Evolutionary conservation across 225 moss, liverwort and hornwort genomes (phyloP).

Genomic region (Marchantia polymorpha): DNA sequence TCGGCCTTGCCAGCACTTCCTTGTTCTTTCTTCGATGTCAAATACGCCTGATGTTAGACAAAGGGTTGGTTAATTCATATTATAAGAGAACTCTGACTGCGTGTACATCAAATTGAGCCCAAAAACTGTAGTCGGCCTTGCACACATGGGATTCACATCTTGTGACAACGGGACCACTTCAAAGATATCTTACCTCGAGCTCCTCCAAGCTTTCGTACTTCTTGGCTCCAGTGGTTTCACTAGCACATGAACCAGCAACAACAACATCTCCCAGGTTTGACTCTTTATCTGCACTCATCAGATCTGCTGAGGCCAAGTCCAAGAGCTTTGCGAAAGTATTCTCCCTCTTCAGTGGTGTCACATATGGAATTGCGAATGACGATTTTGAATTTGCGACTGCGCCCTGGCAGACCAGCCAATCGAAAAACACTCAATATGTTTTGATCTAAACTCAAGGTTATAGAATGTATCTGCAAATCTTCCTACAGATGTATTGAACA

Average conservation of each 20-base stretch:
- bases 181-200: slow-evolving; percentile 13
- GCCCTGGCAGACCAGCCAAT: neutral
- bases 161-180: neutral
- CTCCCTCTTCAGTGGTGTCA: slow-evolving; percentile 19
- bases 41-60: slow-evolving; percentile 17
- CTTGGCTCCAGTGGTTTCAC: neutral
- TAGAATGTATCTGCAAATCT: no score
- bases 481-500: no score
- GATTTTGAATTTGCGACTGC: slow-evolving; percentile 33
- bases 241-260: slow-evolving; percentile 25
- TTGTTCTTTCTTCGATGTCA: slow-evolving; percentile 26
- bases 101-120: no score
- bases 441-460: neutral
- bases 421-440: neutral
- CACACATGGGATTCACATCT: neutral
- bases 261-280: slow-evolving; percentile 29
- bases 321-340: slow-evolving; percentile 23
- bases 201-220: slow-evolving; percentile 17
- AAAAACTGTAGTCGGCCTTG: neutral
- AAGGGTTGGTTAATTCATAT: neutral
- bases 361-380: slow-evolving; percentile 41
- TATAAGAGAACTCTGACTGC: neutral
- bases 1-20: slow-evolving; percentile 25
- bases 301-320: slow-evolving; percentile 1
- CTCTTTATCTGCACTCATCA: slow-evolving; percentile 5